Percentiles rank a stretch among this genome's conserved stretches.
Evolutionary conservation across 2,329 filamentous ascomycete species (phyloP).

Genomic region (Pleoardoris graminearum): DNA sequence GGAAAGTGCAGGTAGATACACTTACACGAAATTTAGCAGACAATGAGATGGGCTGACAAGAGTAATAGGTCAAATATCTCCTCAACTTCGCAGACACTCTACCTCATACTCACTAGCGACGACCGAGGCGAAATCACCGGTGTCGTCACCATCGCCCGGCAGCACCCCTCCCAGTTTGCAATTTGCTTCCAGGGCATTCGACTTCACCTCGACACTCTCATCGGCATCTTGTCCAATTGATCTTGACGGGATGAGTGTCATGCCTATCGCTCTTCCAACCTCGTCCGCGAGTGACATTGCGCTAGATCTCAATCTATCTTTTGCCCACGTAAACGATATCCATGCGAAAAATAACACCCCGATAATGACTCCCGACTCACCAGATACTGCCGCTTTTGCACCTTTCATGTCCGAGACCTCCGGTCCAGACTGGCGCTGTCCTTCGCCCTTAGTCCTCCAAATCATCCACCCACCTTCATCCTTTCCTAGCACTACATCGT

Average conservation of each 20-base stretch:
- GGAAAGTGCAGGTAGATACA: conserved; percentile 32
- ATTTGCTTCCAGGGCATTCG: conserved; percentile 14
- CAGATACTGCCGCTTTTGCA: conserved; percentile 24
- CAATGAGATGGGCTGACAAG: conserved; percentile 24
- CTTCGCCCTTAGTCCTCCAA: conserved; percentile 36
- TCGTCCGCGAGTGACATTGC: conserved; percentile 7
- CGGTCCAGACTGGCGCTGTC: conserved; percentile 33
- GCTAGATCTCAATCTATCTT: conserved; percentile 15
- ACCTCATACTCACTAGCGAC: conserved; percentile 8
- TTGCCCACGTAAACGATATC: conserved; percentile 21
- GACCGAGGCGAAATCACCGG: conserved; percentile 18
- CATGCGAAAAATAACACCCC: conserved; percentile 18
- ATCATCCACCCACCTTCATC: conserved; percentile 25
- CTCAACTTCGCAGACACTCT: conserved; percentile 23
- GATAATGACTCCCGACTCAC: conserved; percentile 17
- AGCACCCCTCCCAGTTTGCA: conserved; percentile 10
- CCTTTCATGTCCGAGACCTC: conserved; percentile 40
- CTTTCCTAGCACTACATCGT: conserved; percentile 1
- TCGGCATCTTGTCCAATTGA: conserved; percentile 22
- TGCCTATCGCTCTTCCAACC: conserved; percentile 15
- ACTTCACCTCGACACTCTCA: conserved; percentile 15
- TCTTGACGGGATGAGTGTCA: conserved; percentile 40
- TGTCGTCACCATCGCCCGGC: conserved; percentile 11
- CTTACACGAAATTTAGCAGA: conserved; percentile 4
- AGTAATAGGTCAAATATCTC: conserved; percentile 30